A percentile compares a stretch with the other conserved stretches of the same genome.
These are phyloP conservation scores for Diaporthe capsici DNA, from an alignment of 2,329 filamentous ascomycete species.

Conservation along the genomic window DNA sequence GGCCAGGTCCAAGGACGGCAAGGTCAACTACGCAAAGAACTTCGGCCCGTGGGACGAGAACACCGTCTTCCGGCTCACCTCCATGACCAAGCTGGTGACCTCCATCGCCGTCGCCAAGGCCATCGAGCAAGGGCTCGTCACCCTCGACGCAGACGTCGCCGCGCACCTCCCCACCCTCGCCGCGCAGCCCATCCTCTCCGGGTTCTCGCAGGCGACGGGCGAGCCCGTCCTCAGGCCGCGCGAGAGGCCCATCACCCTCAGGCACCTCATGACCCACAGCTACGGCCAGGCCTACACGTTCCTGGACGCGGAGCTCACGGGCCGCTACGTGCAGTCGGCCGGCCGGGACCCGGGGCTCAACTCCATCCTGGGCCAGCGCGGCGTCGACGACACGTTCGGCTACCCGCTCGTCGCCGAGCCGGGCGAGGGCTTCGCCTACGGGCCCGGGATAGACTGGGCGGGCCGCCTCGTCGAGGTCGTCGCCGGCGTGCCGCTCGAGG, in stretches of 20 bases:
- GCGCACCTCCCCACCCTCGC: constrained; percentile 50
- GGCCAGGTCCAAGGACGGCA: constrained; percentile 20
- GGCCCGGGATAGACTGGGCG: constrained; percentile 62
- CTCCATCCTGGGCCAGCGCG: constrained; percentile 48
- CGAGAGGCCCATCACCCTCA: constrained; percentile 55
- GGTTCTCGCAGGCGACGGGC: constrained; percentile 52
- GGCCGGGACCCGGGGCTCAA: constrained; percentile 54
- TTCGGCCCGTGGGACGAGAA: constrained; percentile 17
- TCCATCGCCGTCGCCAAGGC: constrained; percentile 53
- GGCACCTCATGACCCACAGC: constrained; percentile 64
- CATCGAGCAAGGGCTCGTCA: constrained; percentile 51
- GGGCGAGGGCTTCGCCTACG: constrained; percentile 65
- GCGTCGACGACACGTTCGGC: constrained; percentile 54
- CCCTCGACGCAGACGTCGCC: constrained; percentile 53
- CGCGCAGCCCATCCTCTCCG: constrained; percentile 50
- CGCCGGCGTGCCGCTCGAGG: constrained; percentile 53
- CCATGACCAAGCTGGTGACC: constrained; percentile 56
- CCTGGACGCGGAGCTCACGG: constrained; percentile 51
- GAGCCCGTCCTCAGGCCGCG: constrained; percentile 55
- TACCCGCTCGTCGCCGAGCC: constrained; percentile 61
- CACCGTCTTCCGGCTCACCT: constrained; percentile 47
- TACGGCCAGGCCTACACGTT: constrained; percentile 61
- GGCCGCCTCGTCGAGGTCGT: constrained; percentile 59
- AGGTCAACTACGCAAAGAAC: constrained; percentile 15
- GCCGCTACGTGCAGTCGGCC: constrained; percentile 41